Evolutionary conservation across 176 grass and related monocot species (phyloP).

Genomic region (Zea mays): Zm-B73-REFERENCE-NAM-5.0 NC_050098.1:142508501-142509000

Average conservation of each 20-base stretch:
- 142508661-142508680: slow-evolving; percentile 17
- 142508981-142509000: not conserved
- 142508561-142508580: slow-evolving; percentile 15
- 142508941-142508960: not conserved
- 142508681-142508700: not conserved
- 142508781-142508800: not conserved
- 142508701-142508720: not conserved
- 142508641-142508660: slow-evolving; percentile 7
- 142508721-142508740: not conserved
- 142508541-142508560: slow-evolving; percentile 1
- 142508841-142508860: too few species aligned
- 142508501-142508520: slow-evolving; percentile 17
- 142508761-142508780: slow-evolving; percentile 21
- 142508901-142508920: slow-evolving; percentile 17
- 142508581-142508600: too few species aligned
- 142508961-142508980: not conserved
- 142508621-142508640: not conserved
- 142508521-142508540: slow-evolving; percentile 26
- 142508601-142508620: too few species aligned
- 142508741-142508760: slow-evolving; percentile 10
- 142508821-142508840: not conserved
- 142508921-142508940: slow-evolving; percentile 14
- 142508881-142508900: not conserved
- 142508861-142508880: too few species aligned
- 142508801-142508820: not conserved